Base-by-base conservation (phyloP, 164 flowering plant species). In the Saururus chinensis region DNA sequence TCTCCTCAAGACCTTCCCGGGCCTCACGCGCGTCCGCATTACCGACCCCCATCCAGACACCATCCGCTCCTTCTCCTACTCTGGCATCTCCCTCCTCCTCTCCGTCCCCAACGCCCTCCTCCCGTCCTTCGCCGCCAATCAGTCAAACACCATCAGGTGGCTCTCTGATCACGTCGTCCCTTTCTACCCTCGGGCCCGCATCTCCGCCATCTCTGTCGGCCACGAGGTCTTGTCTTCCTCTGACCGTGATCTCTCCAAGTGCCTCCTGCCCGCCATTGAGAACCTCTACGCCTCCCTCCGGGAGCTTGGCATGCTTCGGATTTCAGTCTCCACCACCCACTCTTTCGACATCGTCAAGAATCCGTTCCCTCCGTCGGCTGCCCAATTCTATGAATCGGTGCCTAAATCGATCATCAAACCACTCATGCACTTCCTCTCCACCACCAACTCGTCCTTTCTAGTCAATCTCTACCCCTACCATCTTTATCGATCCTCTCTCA, bases 141-240 rank as follows among this genome's bases (percentile, higher is more conserved):
- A 76, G 56, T 80, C 97, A 54, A 51, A 62, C 63, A 88, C 97
- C 42, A 48, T 68, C 59, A 57, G 57, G 7, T 88, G 89, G 92
- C 79, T 88, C 60, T 76, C 71, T 76, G 45, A 24, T 64, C 82
- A 83, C 68, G 86, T 91, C 59, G 67, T 83, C 51, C 93, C 96
- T 19, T 86, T 75, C 81, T 74, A 81, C 71, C 97, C 95, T 0
- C 84, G 95, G 13, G 71, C 86, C 42, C 73, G 52, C 53, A 77
- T 92, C 71, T 37, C 84, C 60, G 54, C 77, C 41, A 80, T 92
- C 68, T 92, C 98, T 57, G 82, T 84, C 24, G 96, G 98, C 61
- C 76, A 81, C 71, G 53, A 71, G 37, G 61, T 73, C 56, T 61
- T 66, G 20, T 14, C 69, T 19, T 40, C 73, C 40, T 40, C 80